Evolutionary conservation across 2,329 filamentous ascomycete genomes (phyloP).

Genomic region (Fusarium camptoceras): DNA sequence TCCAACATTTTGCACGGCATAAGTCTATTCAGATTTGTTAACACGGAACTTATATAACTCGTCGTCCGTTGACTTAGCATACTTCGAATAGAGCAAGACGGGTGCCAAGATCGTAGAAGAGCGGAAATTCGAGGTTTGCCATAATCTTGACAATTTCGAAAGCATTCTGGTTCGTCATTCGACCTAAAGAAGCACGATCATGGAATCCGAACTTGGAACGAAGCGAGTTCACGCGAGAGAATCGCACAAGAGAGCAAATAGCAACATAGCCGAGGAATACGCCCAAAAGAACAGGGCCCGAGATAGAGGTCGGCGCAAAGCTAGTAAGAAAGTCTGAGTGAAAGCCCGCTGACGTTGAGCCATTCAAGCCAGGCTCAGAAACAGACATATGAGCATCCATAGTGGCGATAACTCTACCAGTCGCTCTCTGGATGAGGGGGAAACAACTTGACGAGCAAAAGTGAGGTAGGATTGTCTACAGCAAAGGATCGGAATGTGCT

Average conservation of each 20-base stretch:
- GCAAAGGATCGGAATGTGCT: neutral
- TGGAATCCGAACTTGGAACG: conserved; percentile 49
- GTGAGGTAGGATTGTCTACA: conserved; percentile 3
- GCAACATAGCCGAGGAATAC: conserved; percentile 48
- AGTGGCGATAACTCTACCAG: neutral
- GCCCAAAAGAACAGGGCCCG: conserved; percentile 29
- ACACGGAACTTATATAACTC: neutral
- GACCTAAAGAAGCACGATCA: conserved; percentile 52
- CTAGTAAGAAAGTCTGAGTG: neutral
- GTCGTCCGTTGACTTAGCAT: neutral
- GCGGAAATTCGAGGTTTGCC: conserved; percentile 53
- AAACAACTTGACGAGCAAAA: neutral
- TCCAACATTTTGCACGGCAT: conserved; percentile 54
- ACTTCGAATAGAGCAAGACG: conserved; percentile 58
- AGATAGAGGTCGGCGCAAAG: conserved; percentile 24
- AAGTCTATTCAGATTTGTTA: conserved; percentile 50
- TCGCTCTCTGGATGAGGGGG: neutral
- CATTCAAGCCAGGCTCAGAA: conserved; percentile 16
- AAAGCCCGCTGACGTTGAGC: conserved; percentile 8
- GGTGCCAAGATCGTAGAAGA: conserved; percentile 52
- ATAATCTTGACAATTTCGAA: conserved; percentile 56
- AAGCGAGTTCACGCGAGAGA: conserved; percentile 49
- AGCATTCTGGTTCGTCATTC: conserved; percentile 59
- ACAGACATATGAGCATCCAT: conserved; percentile 23
- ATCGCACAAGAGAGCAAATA: conserved; percentile 54